Base-by-base conservation (phyloP, 352 stramenopile species). In the Phytophthora rubi region DNA sequence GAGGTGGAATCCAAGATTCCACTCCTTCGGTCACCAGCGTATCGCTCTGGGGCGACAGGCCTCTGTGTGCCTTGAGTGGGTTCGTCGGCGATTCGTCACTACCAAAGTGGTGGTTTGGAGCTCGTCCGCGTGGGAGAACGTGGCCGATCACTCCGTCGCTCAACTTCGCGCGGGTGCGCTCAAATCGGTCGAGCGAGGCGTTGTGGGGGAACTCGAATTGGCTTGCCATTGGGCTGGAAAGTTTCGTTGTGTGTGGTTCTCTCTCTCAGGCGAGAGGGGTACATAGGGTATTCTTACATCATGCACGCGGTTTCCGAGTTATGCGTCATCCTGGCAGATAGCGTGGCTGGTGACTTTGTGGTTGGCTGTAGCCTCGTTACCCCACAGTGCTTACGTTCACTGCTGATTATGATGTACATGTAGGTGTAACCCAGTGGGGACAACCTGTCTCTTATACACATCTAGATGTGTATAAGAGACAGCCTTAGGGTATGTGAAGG, bases 71-170 rank as follows among this genome's bases (percentile, higher is more conserved):
- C 44, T 23, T 23, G n/a, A 51, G 5, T 16, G 21, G 13, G 44
- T 42, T 28, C 18, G 16, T 35, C 18, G 32, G 4, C 2, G 30
- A 16, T 2, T 59, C 33, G 15, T 16, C 18, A 6, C 33, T 48
- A 30, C 32, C 62, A 10, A 32, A 33, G 23, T 44, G 42, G 28
- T 26, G 28, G 23, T 9, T 30, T 4, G 12, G 12, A 6, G n/a
- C 28, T 68, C 30, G 55, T 4, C 49, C 30, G 52, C 35, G 51
- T 0, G 56, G 64, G 10, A 59, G 21, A 2, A 71, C 51, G 21
- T 57, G 51, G 13, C 51, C 53, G 8, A 62, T 68, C 9, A 68
- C 44, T 13, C 39, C 13, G 49, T 61, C 64, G 42, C 64, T 66
- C 13, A 66, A 23, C 5, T 42, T 65, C 0, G 58, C 28, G 6